A percentile compares a stretch with the other conserved stretches of the same genome.
These are phyloP conservation scores for Fusarium sp. DNA, from an alignment of 2,329 filamentous ascomycete genomes.

Conservation along the genomic window DNA sequence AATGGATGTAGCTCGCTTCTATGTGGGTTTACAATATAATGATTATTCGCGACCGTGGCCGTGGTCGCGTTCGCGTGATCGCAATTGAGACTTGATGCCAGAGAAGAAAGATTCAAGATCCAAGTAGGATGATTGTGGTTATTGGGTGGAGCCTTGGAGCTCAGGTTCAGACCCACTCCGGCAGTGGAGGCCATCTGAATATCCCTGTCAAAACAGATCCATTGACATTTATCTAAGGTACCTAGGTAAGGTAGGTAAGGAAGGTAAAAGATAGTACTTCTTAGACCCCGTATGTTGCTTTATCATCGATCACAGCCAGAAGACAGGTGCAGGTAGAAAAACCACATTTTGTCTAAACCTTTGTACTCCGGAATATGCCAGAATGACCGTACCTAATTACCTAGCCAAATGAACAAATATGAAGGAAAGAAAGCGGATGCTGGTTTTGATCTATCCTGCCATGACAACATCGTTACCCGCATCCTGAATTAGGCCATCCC, in stretches of 20 bases:
- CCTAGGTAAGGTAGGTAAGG: too few relatives aligned
- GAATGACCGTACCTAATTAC: background rate
- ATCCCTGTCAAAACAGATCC: background rate
- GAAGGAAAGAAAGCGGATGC: background rate
- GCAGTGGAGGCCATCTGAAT: background rate
- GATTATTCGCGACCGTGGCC: background rate
- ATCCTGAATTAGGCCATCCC: conserved; percentile 47
- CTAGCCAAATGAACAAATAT: conserved; percentile 2
- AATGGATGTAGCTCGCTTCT: background rate
- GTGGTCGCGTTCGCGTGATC: background rate
- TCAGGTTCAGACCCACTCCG: conserved; percentile 18
- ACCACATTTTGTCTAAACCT: conserved; percentile 31
- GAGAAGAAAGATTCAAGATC: conserved; percentile 29
- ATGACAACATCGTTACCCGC: conserved; percentile 54
- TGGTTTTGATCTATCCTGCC: conserved; percentile 43
- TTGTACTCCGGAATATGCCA: conserved; percentile 30
- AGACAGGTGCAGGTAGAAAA: background rate
- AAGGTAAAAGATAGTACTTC: too few relatives aligned
- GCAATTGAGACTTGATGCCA: conserved; percentile 18
- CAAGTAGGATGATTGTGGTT: conserved; percentile 11
- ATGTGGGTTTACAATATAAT: background rate
- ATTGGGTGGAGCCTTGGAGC: conserved; percentile 29
- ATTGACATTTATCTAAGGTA: background rate
- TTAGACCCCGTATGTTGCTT: background rate
- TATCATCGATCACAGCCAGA: background rate